phyloP scores from a whole-genome alignment of 768 basidiomycete species.

The Hemileccinum impolitum region DNA sequence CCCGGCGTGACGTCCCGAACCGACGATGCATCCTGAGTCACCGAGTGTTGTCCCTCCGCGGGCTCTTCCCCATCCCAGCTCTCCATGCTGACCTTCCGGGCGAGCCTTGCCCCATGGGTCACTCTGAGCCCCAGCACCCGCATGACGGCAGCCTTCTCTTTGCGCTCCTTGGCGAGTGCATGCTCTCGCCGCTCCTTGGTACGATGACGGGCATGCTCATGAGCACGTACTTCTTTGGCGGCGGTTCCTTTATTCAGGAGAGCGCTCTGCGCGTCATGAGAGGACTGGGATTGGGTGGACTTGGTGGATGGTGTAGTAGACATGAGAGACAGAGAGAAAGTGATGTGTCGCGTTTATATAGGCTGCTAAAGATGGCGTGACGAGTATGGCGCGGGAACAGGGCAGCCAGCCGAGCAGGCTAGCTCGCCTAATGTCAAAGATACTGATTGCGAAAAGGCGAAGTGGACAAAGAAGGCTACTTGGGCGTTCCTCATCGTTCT shows the following conservation, averaged over 20 bases:
- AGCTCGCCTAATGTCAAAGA: not conserved
- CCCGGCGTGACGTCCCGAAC: not conserved
- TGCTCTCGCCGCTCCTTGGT: constrained; percentile 32
- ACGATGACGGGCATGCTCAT: constrained; percentile 33
- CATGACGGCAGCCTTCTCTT: constrained; percentile 23
- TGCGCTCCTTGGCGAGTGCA: constrained; percentile 29
- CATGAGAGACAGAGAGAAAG: constrained; percentile 23
- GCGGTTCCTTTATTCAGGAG: constrained; percentile 15
- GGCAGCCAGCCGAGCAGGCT: constrained; percentile 18
- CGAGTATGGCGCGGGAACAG: constrained; percentile 22
- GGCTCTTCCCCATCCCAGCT: constrained; percentile 27
- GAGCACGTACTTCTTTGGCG: constrained; percentile 31
- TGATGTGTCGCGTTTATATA: constrained; percentile 29
- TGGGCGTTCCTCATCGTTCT: constrained; percentile 9
- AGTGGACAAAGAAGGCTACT: constrained; percentile 6
- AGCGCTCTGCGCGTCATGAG: constrained; percentile 17
- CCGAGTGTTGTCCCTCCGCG: not conserved
- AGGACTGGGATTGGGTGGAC: constrained; percentile 13
- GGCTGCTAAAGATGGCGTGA: constrained; percentile 22
- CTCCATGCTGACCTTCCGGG: constrained; percentile 27
- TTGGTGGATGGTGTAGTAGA: constrained; percentile 26
- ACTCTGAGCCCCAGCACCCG: constrained; percentile 20
- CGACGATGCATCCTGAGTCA: not conserved
- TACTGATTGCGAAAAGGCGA: not conserved
- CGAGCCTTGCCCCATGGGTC: constrained; percentile 13